Evolutionary conservation across 768 basidiomycete species (phyloP).

Genomic region (Xerocomus spinulosus): DNA sequence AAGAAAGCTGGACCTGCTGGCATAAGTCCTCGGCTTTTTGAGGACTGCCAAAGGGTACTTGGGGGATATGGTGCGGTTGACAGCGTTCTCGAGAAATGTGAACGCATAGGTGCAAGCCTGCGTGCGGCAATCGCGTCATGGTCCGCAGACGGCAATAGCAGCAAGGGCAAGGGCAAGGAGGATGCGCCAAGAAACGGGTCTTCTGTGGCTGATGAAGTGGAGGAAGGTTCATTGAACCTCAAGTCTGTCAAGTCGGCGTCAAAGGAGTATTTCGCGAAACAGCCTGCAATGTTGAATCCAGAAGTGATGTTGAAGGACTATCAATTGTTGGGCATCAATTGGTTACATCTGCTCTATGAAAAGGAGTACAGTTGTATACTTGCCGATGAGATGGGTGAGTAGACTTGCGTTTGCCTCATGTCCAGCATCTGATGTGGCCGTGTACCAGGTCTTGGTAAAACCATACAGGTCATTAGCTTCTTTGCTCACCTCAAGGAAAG

Average conservation of each 20-base stretch:
- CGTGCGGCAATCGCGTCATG: constrained; percentile 75
- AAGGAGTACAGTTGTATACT: constrained; percentile 87
- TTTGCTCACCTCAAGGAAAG: constrained; percentile 82
- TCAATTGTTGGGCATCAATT: constrained; percentile 95
- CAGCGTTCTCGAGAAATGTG: constrained; percentile 82
- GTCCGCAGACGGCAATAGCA: constrained; percentile 38
- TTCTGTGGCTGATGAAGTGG: constrained; percentile 34
- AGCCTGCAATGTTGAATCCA: constrained; percentile 65
- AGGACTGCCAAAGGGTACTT: constrained; percentile 84
- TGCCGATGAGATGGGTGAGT: constrained; percentile 97
- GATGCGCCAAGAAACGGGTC: constrained; percentile 20
- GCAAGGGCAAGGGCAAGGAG: constrained; percentile 38
- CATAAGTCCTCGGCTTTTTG: constrained; percentile 85
- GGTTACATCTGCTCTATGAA: constrained; percentile 84
- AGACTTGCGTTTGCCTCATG: background rate
- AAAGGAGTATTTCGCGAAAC: constrained; percentile 65
- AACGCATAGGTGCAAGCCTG: constrained; percentile 75
- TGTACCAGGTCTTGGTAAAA: constrained; percentile 86
- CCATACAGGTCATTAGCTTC: constrained; percentile 97
- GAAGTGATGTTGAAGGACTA: constrained; percentile 89
- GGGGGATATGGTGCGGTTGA: constrained; percentile 86
- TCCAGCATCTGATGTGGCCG: background rate
- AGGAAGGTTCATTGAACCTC: constrained; percentile 63
- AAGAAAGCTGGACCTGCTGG: constrained; percentile 81
- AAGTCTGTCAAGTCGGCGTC: constrained; percentile 41